Percentiles rank a stretch among this genome's conserved stretches.
Conservation (phyloP, 208 protist genomes). For the Hexamita inflata region DNA sequence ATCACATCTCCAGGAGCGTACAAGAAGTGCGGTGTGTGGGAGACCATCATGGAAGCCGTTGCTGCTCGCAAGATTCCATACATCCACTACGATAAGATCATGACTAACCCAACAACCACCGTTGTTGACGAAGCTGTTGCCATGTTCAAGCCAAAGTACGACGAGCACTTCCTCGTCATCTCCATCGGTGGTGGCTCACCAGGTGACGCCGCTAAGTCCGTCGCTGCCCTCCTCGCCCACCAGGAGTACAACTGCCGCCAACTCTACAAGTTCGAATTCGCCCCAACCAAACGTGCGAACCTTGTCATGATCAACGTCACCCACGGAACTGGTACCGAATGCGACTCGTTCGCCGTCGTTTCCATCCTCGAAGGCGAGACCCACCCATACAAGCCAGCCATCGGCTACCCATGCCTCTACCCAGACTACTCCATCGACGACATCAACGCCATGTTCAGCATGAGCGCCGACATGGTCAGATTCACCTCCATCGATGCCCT, state of each 20-base stretch:
- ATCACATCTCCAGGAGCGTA: slow-evolving; percentile 24
- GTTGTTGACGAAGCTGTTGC: slow-evolving; percentile 23
- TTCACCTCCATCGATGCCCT: slow-evolving; percentile 33
- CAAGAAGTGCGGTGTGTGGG: slow-evolving; percentile 28
- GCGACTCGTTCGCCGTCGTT: slow-evolving; percentile 38
- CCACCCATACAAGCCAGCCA: slow-evolving; percentile 29
- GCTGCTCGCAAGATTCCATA: slow-evolving; percentile 14
- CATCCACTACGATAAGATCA: slow-evolving; percentile 29
- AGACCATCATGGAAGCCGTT: background rate
- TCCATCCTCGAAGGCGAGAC: slow-evolving; percentile 14
- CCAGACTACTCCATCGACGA: slow-evolving; percentile 39
- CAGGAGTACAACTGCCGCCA: background rate
- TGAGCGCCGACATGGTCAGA: slow-evolving; percentile 8
- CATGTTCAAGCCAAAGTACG: slow-evolving; percentile 12
- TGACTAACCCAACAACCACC: slow-evolving; percentile 26
- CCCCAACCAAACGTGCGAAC: background rate
- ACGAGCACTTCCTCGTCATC: slow-evolving; percentile 22
- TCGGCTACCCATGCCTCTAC: slow-evolving; percentile 20
- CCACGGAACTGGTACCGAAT: slow-evolving; percentile 38
- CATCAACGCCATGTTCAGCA: background rate
- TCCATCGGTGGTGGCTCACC: slow-evolving; percentile 35
- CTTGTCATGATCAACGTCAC: slow-evolving; percentile 38
- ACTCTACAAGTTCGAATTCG: slow-evolving; percentile 29
- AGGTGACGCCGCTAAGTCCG: slow-evolving; percentile 30
- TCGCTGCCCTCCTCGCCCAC: slow-evolving; percentile 32